phyloP scores from a whole-genome alignment of 257 asterid genomes.

The Scutellaria barbata region DNA sequence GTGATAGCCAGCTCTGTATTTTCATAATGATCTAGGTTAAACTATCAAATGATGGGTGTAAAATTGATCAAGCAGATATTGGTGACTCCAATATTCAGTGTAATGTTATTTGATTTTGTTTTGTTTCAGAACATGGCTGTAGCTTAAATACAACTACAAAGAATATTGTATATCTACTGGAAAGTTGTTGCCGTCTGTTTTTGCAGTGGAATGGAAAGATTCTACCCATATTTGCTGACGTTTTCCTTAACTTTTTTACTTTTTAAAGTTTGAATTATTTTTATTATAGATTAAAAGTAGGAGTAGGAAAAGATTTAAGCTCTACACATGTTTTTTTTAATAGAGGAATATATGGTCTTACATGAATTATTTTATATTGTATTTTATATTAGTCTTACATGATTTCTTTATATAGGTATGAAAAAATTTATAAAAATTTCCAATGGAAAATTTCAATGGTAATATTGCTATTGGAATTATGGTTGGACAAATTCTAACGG shows the following conservation, averaged over 20 bases:
- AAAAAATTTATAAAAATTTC: too few species aligned
- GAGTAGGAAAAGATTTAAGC: too few species aligned
- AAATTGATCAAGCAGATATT: not conserved
- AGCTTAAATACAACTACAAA: not conserved
- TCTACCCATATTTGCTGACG: not conserved
- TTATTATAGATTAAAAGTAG: too few species aligned
- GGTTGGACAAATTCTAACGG: too few species aligned
- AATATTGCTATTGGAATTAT: too few species aligned
- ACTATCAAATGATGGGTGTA: not conserved
- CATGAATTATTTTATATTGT: too few species aligned
- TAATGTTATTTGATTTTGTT: not conserved
- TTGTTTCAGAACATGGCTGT: not conserved
- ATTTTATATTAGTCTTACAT: too few species aligned
- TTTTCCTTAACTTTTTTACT: too few species aligned
- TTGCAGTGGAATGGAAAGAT: not conserved
- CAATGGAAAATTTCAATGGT: too few species aligned
- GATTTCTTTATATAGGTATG: too few species aligned
- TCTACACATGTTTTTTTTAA: too few species aligned
- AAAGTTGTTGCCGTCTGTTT: not conserved
- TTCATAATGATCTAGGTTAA: not conserved
- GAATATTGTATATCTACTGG: not conserved
- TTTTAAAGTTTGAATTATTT: not conserved
- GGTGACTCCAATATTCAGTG: not conserved
- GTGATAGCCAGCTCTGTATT: not conserved
- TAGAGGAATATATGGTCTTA: too few species aligned